Evolutionary conservation across 2,329 filamentous ascomycete species (phyloP), one percentile per base, ranked within the genome.

Genomic region (Diaporthe humulicola): DNA sequence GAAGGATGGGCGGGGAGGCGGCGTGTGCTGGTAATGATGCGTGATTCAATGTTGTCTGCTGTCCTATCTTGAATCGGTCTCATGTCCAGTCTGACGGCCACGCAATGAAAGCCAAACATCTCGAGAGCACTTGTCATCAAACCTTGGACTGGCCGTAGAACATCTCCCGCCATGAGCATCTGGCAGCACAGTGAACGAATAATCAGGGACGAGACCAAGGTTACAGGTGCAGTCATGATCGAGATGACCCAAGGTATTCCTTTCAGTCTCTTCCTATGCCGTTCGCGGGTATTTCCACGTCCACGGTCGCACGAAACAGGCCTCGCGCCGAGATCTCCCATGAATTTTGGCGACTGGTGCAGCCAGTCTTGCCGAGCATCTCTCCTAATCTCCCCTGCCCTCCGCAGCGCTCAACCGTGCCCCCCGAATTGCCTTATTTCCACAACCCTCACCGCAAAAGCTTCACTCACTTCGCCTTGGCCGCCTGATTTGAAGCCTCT

Each of bases 401-500:
- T 36, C 25, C 28, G 22, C 0, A 17, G 22, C 40, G 22, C 12
- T 60, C 15, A 4, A 40, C 10, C 33, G 19, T 22, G 45, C 22
- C 45, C 22, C 45, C 19, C 22, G n/a, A 3, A 9, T 22, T 57
- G 14, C 30, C 15, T 22, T 45, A 3, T 4, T 15, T 25, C 4
- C n/a, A 15, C 42, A 6, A 52, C 10, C 3, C 1, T 12, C 7
- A 36, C 1, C 8, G 14, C 28, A 40, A 8, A 15, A 30, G 19
- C 25, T 3, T 19, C 10, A 28, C 77, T 84, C 81, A 89, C 81
- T 88, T 90, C 10, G 87, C 88, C 83, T 91, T 91, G 25, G 87
- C 87, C 70, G 89, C 87, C 78, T 90, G 89, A 71, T 89, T 88
- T 54, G 89, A 86, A 25, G 90, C 90, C 84, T 91, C 90, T 91